Evolutionary conservation across 108 stramenopile species (phyloP).

Genomic region (Epithemia pelagica): DNA sequence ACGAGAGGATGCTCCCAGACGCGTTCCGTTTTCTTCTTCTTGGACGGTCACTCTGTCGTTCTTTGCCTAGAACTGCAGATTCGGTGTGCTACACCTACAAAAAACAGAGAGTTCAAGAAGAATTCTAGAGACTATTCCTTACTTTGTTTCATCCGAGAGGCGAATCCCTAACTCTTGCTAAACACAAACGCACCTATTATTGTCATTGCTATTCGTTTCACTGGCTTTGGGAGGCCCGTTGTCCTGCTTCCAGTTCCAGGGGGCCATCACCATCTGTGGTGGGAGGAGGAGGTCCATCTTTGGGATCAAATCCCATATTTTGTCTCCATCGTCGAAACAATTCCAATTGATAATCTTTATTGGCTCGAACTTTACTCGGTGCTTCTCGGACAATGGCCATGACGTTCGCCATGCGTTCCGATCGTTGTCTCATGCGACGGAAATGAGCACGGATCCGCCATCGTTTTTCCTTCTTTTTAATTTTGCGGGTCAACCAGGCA

Average conservation of each 20-base stretch:
- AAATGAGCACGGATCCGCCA: slow-evolving; percentile 43
- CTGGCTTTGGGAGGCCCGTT: neutral
- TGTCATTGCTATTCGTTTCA: too few species aligned
- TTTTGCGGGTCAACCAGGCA: slow-evolving; percentile 50
- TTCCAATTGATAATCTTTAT: slow-evolving; percentile 56
- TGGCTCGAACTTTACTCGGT: slow-evolving; percentile 26
- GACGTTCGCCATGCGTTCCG: slow-evolving; percentile 33
- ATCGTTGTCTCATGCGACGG: slow-evolving; percentile 64
- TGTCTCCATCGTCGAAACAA: slow-evolving; percentile 54
- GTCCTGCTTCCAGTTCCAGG: neutral
- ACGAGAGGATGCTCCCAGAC: too few species aligned
- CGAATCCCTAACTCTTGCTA: too few species aligned
- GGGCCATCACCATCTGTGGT: too few species aligned
- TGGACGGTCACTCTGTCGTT: too few species aligned
- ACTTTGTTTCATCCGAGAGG: too few species aligned
- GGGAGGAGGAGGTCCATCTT: neutral
- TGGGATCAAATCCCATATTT: slow-evolving; percentile 1
- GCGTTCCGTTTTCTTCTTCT: too few species aligned
- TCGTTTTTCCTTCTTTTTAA: slow-evolving; percentile 48
- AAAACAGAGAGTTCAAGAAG: too few species aligned
- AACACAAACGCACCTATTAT: too few species aligned
- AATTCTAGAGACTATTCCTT: too few species aligned
- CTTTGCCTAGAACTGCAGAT: too few species aligned
- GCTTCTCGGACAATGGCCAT: slow-evolving; percentile 38
- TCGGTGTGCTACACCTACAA: too few species aligned